Conservation (phyloP, 208 protist genomes). For the Strigomonas culicis region DNA sequence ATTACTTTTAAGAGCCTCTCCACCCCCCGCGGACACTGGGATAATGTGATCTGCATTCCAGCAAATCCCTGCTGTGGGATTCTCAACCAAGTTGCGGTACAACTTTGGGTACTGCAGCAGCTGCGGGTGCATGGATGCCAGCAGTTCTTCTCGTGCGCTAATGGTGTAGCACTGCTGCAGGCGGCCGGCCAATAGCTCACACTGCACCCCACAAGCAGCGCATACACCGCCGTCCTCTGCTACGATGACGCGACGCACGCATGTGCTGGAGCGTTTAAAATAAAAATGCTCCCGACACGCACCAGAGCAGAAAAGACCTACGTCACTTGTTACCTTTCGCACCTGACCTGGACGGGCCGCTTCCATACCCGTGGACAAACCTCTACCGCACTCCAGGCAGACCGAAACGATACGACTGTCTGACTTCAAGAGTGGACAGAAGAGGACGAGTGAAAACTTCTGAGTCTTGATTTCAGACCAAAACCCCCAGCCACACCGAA, state of each 20-base stretch:
- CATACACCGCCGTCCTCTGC: slow-evolving; percentile 62
- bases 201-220: slow-evolving; percentile 63
- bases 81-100: slow-evolving; percentile 35
- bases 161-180: slow-evolving; percentile 17
- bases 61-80: slow-evolving; percentile 57
- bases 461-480: slow-evolving; percentile 45
- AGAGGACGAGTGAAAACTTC: slow-evolving; percentile 30
- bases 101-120: slow-evolving; percentile 54
- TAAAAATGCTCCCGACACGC: slow-evolving; percentile 58
- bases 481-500: slow-evolving; percentile 40
- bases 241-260: slow-evolving; percentile 48
- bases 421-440: slow-evolving; percentile 3
- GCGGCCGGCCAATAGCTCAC: slow-evolving; percentile 36
- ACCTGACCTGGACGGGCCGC: slow-evolving; percentile 27
- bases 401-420: slow-evolving; percentile 5
- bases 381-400: slow-evolving; percentile 33
- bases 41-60: slow-evolving; percentile 85
- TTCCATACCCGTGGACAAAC: slow-evolving; percentile 9
- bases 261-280: slow-evolving; percentile 48
- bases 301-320: slow-evolving; percentile 65
- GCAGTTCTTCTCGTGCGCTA: slow-evolving; percentile 21
- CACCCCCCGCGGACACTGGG: slow-evolving; percentile 61
- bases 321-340: slow-evolving; percentile 37
- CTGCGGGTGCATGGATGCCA: slow-evolving; percentile 49
- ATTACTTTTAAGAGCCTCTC: slow-evolving; percentile 58